Base-by-base conservation (phyloP, 1,284 basidiomycete species). In the Apiotrichum sp. region DNA sequence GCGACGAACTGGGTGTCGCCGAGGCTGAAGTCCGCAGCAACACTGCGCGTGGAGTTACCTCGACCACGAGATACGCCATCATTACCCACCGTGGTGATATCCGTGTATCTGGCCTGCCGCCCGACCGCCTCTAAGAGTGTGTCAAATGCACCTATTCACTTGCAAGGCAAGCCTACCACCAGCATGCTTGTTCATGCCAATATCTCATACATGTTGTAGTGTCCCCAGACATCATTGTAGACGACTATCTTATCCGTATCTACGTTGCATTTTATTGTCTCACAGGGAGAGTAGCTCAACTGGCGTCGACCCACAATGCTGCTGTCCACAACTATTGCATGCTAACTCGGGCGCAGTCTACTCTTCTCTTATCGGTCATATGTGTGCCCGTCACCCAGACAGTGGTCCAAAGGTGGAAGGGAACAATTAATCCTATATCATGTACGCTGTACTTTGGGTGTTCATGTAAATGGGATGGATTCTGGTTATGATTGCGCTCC, bases 1-100 rank as follows among this genome's bases (percentile, higher is more conserved):
- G 73, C 47, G 89, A 93, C 66, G 71, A 79, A 44, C 77, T 87
- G 3, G 88, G 88, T 0, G 65, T 91, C 47, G 82, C 77, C 10
- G 78, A 79, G 56, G 84, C 82, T 58, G 88, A 91, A 75, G 82
- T 82, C 62, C 69, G 74, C 57, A 82, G 75, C 59, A 85, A 86
- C 69, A 67, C 68, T 56, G 80, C 79, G 47, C 76, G 74, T 8
- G 86, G 85, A 1, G 81, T 93, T 16, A 73, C 78, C 59, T 82
- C 81, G 22, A 83, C 82, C 35, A 77, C 76, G 41, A 66, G 74
- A 55, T 79, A 83, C 59, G 86, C 88, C 52, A 2, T 31, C 16
- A 22, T 38, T n/a, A 11, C 40, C 8, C 40, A 41, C 40, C 8
- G n/a, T 7, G 40, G 8, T 5, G 8, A 14, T 4, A 86, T 91